Evolutionary conservation across 2,329 filamentous ascomycete genomes (phyloP).

Genomic region (Fusarium begoniae): DNA sequence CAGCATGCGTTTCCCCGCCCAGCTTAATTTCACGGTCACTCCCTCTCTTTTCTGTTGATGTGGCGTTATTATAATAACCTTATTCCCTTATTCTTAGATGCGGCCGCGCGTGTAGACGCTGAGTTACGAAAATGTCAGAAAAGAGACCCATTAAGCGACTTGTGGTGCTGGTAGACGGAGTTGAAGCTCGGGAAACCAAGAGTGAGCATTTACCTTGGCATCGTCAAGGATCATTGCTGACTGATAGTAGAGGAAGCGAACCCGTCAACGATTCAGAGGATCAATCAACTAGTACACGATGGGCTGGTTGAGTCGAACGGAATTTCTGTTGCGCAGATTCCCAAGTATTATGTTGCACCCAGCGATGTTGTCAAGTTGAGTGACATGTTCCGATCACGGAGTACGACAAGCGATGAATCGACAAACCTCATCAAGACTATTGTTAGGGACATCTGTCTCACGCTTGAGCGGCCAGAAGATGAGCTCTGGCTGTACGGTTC

Average conservation of each 20-base stretch:
- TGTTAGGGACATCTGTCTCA: constrained; percentile 27
- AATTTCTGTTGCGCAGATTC: constrained; percentile 13
- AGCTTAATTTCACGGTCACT: background rate
- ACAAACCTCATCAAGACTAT: constrained; percentile 31
- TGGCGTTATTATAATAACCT: background rate
- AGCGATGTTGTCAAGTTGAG: constrained; percentile 18
- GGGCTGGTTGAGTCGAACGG: constrained; percentile 15
- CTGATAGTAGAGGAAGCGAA: constrained; percentile 22
- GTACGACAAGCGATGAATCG: constrained; percentile 23
- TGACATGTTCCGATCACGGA: constrained; percentile 22
- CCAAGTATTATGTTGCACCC: constrained; percentile 30
- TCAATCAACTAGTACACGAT: constrained; percentile 27
- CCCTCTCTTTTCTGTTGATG: background rate
- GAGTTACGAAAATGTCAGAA: constrained; percentile 24
- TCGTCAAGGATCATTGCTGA: background rate
- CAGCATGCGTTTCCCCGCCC: constrained; percentile 1
- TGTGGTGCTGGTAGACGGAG: constrained; percentile 36
- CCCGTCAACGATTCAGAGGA: constrained; percentile 31
- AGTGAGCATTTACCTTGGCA: constrained; percentile 9
- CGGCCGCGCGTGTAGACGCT: background rate
- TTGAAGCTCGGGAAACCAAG: constrained; percentile 20
- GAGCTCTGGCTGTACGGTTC: constrained; percentile 41
- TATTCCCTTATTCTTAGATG: background rate
- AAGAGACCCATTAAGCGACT: constrained; percentile 24
- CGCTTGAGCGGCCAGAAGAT: constrained; percentile 28